Base-by-base conservation (phyloP, 2,329 filamentous ascomycete genomes). In the Chaetomium olivaceum region DNA sequence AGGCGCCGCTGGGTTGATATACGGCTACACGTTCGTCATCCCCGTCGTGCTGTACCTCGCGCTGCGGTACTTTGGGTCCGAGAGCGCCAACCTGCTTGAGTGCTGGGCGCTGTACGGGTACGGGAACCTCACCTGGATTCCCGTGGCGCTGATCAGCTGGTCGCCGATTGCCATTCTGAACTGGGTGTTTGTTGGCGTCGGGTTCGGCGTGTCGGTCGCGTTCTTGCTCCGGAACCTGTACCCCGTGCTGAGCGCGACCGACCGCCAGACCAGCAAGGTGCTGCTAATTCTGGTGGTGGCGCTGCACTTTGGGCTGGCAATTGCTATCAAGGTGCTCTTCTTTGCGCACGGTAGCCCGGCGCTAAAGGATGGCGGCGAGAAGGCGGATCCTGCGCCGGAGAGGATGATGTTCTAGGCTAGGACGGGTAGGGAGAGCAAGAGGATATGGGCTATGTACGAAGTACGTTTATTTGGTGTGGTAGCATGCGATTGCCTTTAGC, bases 91-190 rank as follows among this genome's bases (percentile, higher is more conserved):
- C 78, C 81, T 99, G 66, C 86, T 99, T 71, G 95, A 99, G 81
- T 97, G 93, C 82, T 93, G 92, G 88, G 91, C 93, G 66, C 82
- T 99, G 43, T 99, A 98, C 78, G 95, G 95, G 62, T 99, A 99
- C 82, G 87, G 91, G 64, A 99, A 99, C 80, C 82, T 99, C 74
- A 92, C 99, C 75, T 99, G 95, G 95, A 93, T 99, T 72, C 92
- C 91, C 2, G 93, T 99, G 52, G 93, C 95, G 57, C 80, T 96
- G 68, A 91, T 97, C 71, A 93, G 90, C 76, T 97, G 93, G 91
- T 94, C 91, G 69, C 90, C 91, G 61, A 81, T 97, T 72, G 88
- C 87, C 62, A 87, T 92, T 63, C 86, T 99, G 71, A 99, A 99
- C 81, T 98, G 92, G 86, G 87, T 92, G 21, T 96, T 99, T 77